These are phyloP conservation scores for Tetracladium marchalianum DNA, from an alignment of 495 filamentous ascomycete species.

Conservation along the genomic window DNA sequence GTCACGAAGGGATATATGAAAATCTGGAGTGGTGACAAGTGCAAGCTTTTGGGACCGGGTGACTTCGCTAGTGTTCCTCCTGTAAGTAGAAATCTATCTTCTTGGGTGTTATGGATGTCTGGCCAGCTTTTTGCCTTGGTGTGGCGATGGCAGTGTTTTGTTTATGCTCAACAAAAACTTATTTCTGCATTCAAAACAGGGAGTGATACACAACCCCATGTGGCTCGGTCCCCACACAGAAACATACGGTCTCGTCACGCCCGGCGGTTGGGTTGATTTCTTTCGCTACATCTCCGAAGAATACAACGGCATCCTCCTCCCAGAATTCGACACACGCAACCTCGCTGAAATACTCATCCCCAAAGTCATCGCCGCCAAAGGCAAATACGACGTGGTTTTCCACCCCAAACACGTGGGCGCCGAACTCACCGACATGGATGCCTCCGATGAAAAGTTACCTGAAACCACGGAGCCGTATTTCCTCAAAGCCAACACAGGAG, in stretches of 20 bases:
- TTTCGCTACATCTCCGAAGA: conserved; percentile 40
- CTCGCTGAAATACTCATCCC: conserved; percentile 28
- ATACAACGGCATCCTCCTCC: conserved; percentile 38
- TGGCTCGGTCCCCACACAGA: conserved; percentile 34
- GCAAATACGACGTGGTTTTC: conserved; percentile 38
- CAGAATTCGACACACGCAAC: conserved; percentile 34
- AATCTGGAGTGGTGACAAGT: conserved; percentile 36
- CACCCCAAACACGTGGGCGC: conserved; percentile 31
- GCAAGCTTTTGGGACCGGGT: conserved; percentile 32
- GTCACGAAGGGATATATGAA: conserved; percentile 36
- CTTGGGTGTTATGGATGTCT: neutral
- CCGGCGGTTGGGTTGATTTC: conserved; percentile 45
- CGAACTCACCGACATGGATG: conserved; percentile 30
- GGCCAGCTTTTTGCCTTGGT: too few species aligned
- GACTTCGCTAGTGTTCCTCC: conserved; percentile 42
- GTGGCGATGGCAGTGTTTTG: too few species aligned
- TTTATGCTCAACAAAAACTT: too few species aligned
- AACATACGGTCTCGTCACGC: conserved; percentile 33
- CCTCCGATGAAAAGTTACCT: conserved; percentile 31
- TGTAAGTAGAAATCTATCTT: conserved; percentile 17
- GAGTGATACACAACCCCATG: conserved; percentile 32
- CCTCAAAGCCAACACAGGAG: conserved; percentile 31
- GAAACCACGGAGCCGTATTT: conserved; percentile 29
- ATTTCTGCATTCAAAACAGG: conserved; percentile 20
- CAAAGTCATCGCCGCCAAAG: conserved; percentile 40